Base-by-base conservation (phyloP, 2,329 filamentous ascomycete genomes). In the Aureobasidium sp. region DNA sequence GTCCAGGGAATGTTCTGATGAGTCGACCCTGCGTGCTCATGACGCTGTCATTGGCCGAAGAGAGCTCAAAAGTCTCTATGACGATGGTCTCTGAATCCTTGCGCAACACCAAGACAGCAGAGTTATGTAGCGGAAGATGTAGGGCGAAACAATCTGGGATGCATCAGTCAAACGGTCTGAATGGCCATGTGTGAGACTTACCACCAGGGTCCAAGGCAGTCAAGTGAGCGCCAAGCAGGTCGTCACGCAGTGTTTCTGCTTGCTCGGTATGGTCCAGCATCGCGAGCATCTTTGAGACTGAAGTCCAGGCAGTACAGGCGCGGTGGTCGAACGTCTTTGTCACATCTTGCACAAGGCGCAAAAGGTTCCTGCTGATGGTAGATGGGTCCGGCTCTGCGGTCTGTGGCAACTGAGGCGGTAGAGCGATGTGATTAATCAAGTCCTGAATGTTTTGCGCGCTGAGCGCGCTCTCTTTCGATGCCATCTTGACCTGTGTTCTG, bases 21-120 rank as follows among this genome's bases (percentile, higher is more conserved):
- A 89, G 70, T 1, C 84, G 79, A 29, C 76, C 77, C 22, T 80
- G 71, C 0, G 82, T 71, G 0, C 77, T 76, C 1, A 87, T 74
- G 0, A 86, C 81, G 15, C 78, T 72, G 47, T 82, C 75, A 1
- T 81, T 82, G 0, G 69, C 68, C 0, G 86, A 75, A 0, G 84
- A 85, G 0, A 81, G 76, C 68, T 89, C 85, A 61, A 88, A 88
- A 0, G 77, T 77, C 69, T 89, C 86, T 51, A 87, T 81, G 62
- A 84, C 20, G 66, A 80, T 65, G 66, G 65, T 22, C 14, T 55
- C 12, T 2, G 31, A 1, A 1, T 73, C 31, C 22, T 66, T 48
- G 2, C 60, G 27, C 7, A 22, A 29, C 5, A 65, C 29, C 17
- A 61, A 15, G 12, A 63, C 11, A 14, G 48, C 61, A 2, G 61